Conservation (phyloP, 441 rosid genomes). For the Erodium chrysanthum region DNA sequence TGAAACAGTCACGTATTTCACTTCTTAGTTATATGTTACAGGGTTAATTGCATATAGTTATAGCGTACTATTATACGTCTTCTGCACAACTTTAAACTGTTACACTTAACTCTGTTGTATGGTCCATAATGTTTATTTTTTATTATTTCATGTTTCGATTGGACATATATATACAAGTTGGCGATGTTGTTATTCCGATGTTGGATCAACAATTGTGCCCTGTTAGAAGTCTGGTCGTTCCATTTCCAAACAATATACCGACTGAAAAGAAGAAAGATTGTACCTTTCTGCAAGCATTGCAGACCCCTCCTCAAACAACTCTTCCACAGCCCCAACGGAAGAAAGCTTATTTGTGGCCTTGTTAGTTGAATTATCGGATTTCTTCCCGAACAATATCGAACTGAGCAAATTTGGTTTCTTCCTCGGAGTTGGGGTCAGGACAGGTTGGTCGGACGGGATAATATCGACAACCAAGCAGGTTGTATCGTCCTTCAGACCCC, state of each 20-base stretch:
- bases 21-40: too few species aligned
- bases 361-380: constrained; percentile 31
- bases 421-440: constrained; percentile 49
- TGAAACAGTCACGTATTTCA: too few species aligned
- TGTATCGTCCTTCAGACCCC: constrained; percentile 98
- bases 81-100: too few species aligned
- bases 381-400: constrained; percentile 60
- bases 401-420: constrained; percentile 60
- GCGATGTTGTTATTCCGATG: too few species aligned
- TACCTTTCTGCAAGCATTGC: constrained; percentile 83
- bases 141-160: too few species aligned
- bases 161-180: too few species aligned
- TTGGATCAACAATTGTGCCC: not conserved
- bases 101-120: too few species aligned
- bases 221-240: not conserved
- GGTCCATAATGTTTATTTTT: not conserved
- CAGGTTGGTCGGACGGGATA: constrained; percentile 68
- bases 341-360: constrained; percentile 72
- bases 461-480: constrained; percentile 98
- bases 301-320: too few species aligned
- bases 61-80: too few species aligned
- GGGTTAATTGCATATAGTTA: too few species aligned
- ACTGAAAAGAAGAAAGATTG: not conserved
- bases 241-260: not conserved
- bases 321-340: constrained; percentile 42